Evolutionary conservation across 2,329 filamentous ascomycete genomes (phyloP).

Genomic region (Trichoderma polysporum): DNA sequence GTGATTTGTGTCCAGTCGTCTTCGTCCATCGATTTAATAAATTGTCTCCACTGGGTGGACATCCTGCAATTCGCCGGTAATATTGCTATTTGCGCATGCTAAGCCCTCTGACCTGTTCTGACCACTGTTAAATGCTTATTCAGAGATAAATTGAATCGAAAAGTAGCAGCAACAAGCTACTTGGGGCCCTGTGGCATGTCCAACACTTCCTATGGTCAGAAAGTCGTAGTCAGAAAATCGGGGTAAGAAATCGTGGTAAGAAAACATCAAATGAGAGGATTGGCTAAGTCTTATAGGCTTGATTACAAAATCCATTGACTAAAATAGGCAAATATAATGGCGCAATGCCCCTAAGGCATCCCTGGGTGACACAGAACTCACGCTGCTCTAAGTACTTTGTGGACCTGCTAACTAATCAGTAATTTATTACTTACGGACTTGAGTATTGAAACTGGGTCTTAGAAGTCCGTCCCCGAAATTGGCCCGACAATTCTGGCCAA

Average conservation of each 20-base stretch:
- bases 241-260: background rate
- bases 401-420: background rate
- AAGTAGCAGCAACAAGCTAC: background rate
- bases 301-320: background rate
- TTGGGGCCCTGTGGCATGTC: background rate
- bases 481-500: background rate
- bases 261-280: too few species aligned
- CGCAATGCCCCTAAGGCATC: background rate
- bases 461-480: background rate
- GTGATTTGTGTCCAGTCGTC: background rate
- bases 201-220: background rate
- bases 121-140: background rate
- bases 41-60: background rate
- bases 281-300: background rate
- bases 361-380: background rate
- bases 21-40: background rate
- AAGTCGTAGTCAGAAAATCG: background rate
- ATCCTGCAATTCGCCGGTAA: background rate
- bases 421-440: background rate
- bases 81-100: background rate
- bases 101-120: background rate
- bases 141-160: background rate
- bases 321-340: background rate
- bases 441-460: background rate
- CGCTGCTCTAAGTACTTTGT: background rate